Percentiles rank a stretch among this genome's conserved stretches.
These are phyloP conservation scores for Mercurialis annua DNA, from an alignment of 345 rosid genomes.

Conservation along the genomic window DNA sequence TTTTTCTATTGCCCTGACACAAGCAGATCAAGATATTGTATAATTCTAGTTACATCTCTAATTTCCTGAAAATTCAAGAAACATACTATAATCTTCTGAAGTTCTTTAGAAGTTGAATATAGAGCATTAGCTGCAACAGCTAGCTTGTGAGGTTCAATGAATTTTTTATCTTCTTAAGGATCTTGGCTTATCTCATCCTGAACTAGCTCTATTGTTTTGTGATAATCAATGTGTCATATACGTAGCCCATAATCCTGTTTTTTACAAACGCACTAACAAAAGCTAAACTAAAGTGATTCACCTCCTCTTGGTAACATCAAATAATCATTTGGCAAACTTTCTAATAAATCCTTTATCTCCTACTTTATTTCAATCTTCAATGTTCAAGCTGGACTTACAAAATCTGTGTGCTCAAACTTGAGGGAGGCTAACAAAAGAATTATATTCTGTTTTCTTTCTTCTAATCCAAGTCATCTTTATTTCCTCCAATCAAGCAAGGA, in stretches of 20 bases:
- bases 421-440: too few species aligned
- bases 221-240: neutral
- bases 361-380: neutral
- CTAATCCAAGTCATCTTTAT: too few species aligned
- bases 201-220: neutral
- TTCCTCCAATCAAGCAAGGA: too few species aligned
- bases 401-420: neutral
- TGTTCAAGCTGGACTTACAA: neutral
- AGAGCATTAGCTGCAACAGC: neutral
- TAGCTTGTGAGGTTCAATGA: conserved; percentile 1
- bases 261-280: too few species aligned
- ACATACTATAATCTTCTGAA: neutral
- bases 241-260: neutral
- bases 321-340: neutral
- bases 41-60: too few species aligned
- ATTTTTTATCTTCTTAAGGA: neutral
- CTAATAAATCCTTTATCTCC: neutral
- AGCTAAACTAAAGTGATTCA: neutral
- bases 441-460: too few species aligned
- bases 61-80: neutral
- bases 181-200: neutral
- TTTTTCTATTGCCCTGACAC: too few species aligned
- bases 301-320: neutral
- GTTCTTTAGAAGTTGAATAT: neutral
- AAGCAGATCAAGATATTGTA: too few species aligned